phyloP scores from a whole-genome alignment of 768 basidiomycete genomes.

The Baorangia bicolor region DNA sequence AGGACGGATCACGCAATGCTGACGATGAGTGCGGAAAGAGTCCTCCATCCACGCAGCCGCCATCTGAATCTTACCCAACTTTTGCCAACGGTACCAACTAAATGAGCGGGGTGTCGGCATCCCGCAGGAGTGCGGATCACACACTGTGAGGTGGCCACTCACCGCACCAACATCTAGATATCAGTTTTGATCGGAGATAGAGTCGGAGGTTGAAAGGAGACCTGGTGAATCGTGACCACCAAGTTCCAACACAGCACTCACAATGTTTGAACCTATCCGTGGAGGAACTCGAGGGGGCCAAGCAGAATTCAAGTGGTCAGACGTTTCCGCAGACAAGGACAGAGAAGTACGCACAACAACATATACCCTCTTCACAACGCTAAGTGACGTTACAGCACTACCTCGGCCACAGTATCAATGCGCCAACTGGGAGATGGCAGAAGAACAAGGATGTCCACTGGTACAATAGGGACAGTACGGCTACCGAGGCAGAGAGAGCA shows the following conservation, averaged over 20 bases:
- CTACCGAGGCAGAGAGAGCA: slow-evolving; percentile 44
- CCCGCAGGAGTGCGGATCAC: slow-evolving; percentile 20
- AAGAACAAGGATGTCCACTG: slow-evolving; percentile 97
- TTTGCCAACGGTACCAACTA: background rate
- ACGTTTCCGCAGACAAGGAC: slow-evolving; percentile 91
- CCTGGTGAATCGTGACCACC: background rate
- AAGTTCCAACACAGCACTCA: background rate
- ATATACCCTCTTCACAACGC: background rate
- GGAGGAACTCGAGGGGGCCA: slow-evolving; percentile 92
- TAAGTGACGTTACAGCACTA: slow-evolving; percentile 63
- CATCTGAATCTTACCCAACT: slow-evolving; percentile 6
- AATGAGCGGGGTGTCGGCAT: slow-evolving; percentile 20
- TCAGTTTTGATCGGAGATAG: slow-evolving; percentile 21
- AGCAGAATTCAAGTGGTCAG: slow-evolving; percentile 89
- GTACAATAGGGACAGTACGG: slow-evolving; percentile 70
- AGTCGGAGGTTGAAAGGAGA: slow-evolving; percentile 12
- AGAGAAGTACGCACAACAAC: slow-evolving; percentile 59
- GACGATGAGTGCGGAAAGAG: slow-evolving; percentile 1
- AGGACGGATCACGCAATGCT: slow-evolving; percentile 2
- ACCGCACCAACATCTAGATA: slow-evolving; percentile 12
- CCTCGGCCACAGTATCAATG: slow-evolving; percentile 92
- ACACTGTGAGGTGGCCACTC: background rate
- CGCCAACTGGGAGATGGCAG: slow-evolving; percentile 95
- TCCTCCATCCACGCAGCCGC: slow-evolving; percentile 1
- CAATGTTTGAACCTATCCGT: slow-evolving; percentile 78